A percentile compares a stretch with the other conserved stretches of the same genome.
phyloP scores from a whole-genome alignment of 1,139 yeast species.

The Lodderomyces oxycetoniae region DNA sequence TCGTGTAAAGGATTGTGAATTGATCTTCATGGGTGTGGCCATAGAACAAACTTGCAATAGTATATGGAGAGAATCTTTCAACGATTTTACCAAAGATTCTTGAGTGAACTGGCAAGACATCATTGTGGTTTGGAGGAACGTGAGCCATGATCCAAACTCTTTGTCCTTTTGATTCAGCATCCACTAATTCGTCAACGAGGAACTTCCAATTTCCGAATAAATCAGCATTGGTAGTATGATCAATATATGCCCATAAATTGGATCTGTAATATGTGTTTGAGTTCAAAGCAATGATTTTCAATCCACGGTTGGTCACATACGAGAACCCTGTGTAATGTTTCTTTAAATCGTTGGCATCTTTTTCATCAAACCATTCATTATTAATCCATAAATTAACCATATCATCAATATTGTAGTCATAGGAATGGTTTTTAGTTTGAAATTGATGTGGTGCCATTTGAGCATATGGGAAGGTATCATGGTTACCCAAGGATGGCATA shows the following conservation, averaged over 20 bases:
- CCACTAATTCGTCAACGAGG: constrained; percentile 55
- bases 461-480: constrained; percentile 72
- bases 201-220: constrained; percentile 61
- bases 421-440: constrained; percentile 36
- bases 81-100: constrained; percentile 52
- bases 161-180: constrained; percentile 51
- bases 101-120: constrained; percentile 58
- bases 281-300: constrained; percentile 60
- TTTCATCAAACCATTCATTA: constrained; percentile 32
- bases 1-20: constrained; percentile 52
- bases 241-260: constrained; percentile 60
- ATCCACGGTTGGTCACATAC: constrained; percentile 49
- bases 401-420: constrained; percentile 43
- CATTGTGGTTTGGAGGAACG: constrained; percentile 53
- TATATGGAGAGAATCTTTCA: constrained; percentile 62
- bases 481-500: constrained; percentile 64
- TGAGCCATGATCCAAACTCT: constrained; percentile 72
- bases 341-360: constrained; percentile 17
- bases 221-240: constrained; percentile 50
- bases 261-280: constrained; percentile 62
- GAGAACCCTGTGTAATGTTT: constrained; percentile 62
- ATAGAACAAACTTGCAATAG: constrained; percentile 63
- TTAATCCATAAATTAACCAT: constrained; percentile 55
- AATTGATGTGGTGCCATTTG: constrained; percentile 52
- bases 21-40: constrained; percentile 77